Evolutionary conservation across 345 rosid genomes (phyloP).

Genomic region (Geranium rotundifolium): DNA sequence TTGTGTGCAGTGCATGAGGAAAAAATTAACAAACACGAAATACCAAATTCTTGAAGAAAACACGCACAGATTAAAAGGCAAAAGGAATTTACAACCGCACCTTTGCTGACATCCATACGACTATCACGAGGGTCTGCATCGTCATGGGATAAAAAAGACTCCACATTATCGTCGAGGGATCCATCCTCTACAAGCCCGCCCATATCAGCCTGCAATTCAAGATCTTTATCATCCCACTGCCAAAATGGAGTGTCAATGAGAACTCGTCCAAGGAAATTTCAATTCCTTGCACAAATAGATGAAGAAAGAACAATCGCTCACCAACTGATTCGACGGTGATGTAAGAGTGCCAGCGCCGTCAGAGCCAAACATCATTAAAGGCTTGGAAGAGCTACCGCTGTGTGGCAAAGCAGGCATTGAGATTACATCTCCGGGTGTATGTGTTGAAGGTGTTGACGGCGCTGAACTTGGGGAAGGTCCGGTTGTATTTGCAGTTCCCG

Average conservation of each 20-base stretch:
- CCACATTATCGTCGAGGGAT: conserved; percentile 88
- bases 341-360: conserved; percentile 82
- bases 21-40: no score
- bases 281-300: conserved; percentile 17
- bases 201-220: conserved; percentile 88
- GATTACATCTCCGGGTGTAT: conserved; percentile 89
- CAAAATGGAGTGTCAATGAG: conserved; percentile 42
- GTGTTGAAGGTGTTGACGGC: conserved; percentile 96
- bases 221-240: conserved; percentile 32
- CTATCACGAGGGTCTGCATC: conserved; percentile 76
- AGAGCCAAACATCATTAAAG: conserved; percentile 56
- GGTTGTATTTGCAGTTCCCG: conserved; percentile 95
- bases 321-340: conserved; percentile 88
- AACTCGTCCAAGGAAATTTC: conserved; percentile 23
- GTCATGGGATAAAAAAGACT: conserved; percentile 89
- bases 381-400: conserved; percentile 73
- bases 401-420: conserved; percentile 85
- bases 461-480: conserved; percentile 99
- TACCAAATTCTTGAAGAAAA: no score
- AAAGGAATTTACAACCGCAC: conserved; percentile 14
- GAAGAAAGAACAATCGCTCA: conserved; percentile 24
- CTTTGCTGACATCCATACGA: conserved; percentile 80
- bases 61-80: not conserved
- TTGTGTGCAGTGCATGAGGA: no score
- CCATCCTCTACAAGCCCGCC: conserved; percentile 94